Percentiles rank a stretch among this genome's conserved stretches.
phyloP scores from a whole-genome alignment of 768 basidiomycete genomes.

The Rhodotorula sphaerocarpa region DNA sequence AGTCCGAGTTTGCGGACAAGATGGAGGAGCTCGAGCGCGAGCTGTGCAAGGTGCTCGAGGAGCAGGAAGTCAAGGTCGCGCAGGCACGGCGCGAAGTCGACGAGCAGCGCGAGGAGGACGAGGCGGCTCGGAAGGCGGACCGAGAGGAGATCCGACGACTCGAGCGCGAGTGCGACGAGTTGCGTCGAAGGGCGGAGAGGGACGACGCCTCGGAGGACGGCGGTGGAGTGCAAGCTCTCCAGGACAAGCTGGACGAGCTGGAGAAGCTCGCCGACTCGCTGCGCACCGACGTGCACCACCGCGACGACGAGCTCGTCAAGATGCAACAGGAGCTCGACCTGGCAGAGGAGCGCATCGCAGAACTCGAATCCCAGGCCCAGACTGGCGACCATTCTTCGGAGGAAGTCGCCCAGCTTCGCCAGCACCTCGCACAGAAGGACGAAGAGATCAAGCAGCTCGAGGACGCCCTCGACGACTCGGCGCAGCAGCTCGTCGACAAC shows the following conservation, averaged over 20 bases:
- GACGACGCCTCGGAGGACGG: too few relatives aligned
- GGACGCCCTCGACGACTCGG: conserved; percentile 33
- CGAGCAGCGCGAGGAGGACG: conserved; percentile 1
- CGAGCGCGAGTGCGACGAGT: conserved; percentile 13
- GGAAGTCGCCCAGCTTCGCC: conserved; percentile 13
- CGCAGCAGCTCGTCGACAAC: conserved; percentile 27
- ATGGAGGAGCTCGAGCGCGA: conserved; percentile 37
- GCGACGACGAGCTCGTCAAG: conserved; percentile 20
- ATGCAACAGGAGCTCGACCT: conserved; percentile 24
- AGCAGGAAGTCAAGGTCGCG: conserved; percentile 36
- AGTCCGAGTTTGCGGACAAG: conserved; percentile 36
- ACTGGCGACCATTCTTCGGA: not conserved
- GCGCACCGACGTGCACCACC: conserved; percentile 4
- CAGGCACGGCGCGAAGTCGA: conserved; percentile 10
- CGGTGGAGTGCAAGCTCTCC: not conserved
- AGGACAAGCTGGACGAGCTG: conserved; percentile 7
- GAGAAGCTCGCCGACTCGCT: conserved; percentile 1
- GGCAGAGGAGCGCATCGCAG: conserved; percentile 12
- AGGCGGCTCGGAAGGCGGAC: not conserved
- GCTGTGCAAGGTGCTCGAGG: conserved; percentile 37
- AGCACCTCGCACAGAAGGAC: conserved; percentile 5
- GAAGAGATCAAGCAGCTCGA: conserved; percentile 25
- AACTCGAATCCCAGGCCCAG: conserved; percentile 5
- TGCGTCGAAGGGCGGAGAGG: not conserved
- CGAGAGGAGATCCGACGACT: conserved; percentile 8